A percentile compares a stretch with the other conserved stretches of the same genome.
Conservation (phyloP, 2,329 filamentous ascomycete species). For the Sphaceloma murrayae region DNA sequence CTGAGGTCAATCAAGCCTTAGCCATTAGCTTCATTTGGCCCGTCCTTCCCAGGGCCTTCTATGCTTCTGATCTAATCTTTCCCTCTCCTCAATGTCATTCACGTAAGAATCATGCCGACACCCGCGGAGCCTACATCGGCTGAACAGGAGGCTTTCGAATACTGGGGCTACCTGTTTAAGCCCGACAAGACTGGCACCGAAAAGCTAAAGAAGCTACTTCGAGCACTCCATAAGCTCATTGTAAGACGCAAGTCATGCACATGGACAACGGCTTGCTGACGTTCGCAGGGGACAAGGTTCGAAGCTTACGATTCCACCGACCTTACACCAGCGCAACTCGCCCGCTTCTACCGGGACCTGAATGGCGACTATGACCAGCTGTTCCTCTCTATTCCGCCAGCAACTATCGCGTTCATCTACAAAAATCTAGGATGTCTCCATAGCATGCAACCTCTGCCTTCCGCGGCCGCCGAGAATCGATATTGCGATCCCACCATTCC, state of each 20-base stretch:
- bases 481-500: slow-evolving; percentile 71
- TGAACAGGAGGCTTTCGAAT: slow-evolving; percentile 37
- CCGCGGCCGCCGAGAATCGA: slow-evolving; percentile 49
- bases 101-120: slow-evolving; percentile 12
- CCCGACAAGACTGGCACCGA: slow-evolving; percentile 43
- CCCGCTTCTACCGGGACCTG: slow-evolving; percentile 41
- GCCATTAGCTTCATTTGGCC: slow-evolving; percentile 1
- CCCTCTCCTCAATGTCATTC: neutral
- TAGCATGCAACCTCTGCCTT: slow-evolving; percentile 56
- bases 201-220: slow-evolving; percentile 37
- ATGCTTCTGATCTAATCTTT: neutral
- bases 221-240: slow-evolving; percentile 39
- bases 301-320: slow-evolving; percentile 37
- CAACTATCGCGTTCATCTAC: slow-evolving; percentile 83
- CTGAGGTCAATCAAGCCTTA: slow-evolving; percentile 12
- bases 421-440: slow-evolving; percentile 85
- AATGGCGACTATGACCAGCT: slow-evolving; percentile 46
- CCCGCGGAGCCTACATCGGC: slow-evolving; percentile 23
- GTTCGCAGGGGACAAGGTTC: slow-evolving; percentile 24
- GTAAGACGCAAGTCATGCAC: slow-evolving; percentile 24
- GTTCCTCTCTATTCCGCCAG: slow-evolving; percentile 64
- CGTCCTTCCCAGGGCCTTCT: neutral
- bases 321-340: slow-evolving; percentile 41
- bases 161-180: slow-evolving; percentile 44
- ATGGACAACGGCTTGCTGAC: slow-evolving; percentile 10